A percentile compares a stretch with the other conserved stretches of the same genome.
Evolutionary conservation across 495 filamentous ascomycete species (phyloP).

Genomic region (Geoglossum glabrum): DNA sequence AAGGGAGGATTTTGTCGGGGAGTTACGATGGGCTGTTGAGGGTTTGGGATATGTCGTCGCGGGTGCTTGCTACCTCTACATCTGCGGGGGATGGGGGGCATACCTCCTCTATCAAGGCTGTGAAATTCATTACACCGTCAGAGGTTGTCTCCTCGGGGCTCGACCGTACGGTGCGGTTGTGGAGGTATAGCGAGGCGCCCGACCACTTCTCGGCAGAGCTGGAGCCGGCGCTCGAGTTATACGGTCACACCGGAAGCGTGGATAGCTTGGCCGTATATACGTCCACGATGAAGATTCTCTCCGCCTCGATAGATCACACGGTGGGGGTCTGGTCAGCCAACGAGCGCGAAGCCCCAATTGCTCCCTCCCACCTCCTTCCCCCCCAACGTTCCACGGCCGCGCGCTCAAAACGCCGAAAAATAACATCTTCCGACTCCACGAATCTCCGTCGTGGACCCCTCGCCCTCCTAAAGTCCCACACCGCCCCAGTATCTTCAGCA

Average conservation of each 20-base stretch:
- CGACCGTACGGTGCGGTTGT: constrained; percentile 67
- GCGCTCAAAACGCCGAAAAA: constrained; percentile 56
- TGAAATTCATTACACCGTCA: constrained; percentile 55
- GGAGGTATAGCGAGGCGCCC: constrained; percentile 57
- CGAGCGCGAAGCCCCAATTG: constrained; percentile 50
- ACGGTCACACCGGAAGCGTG: constrained; percentile 60
- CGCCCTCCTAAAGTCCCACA: constrained; percentile 48
- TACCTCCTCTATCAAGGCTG: constrained; percentile 52
- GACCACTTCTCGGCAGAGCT: constrained; percentile 40
- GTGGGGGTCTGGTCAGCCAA: constrained; percentile 70
- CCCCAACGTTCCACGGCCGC: constrained; percentile 21
- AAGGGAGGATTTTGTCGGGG: constrained; percentile 62
- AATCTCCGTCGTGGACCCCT: constrained; percentile 65
- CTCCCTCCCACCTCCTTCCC: constrained; percentile 41
- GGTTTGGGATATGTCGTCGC: constrained; percentile 74
- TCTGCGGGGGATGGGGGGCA: constrained; percentile 46
- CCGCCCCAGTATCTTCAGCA: constrained; percentile 45
- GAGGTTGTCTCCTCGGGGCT: constrained; percentile 62
- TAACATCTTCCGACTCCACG: constrained; percentile 31
- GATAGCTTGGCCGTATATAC: constrained; percentile 62
- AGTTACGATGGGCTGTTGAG: constrained; percentile 76
- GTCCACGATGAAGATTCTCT: constrained; percentile 54
- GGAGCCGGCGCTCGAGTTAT: constrained; percentile 60
- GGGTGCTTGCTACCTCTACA: constrained; percentile 50
- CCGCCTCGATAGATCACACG: constrained; percentile 58